Evolutionary conservation across 2,329 filamentous ascomycete genomes (phyloP).

Genomic region (Magnaporthiopsis incrustans): DNA sequence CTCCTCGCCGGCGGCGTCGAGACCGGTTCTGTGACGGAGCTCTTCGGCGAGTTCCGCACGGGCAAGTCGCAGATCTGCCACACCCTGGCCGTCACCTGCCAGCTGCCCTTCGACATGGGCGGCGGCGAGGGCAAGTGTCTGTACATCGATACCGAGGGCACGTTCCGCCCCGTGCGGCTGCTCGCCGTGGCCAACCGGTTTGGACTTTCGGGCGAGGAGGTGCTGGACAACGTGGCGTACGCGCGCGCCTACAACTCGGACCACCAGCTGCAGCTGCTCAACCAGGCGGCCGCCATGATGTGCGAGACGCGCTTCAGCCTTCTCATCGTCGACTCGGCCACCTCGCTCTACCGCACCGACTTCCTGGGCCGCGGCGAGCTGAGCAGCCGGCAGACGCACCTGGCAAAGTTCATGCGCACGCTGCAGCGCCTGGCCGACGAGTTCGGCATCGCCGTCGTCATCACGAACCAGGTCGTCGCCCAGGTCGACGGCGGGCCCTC

Average conservation of each 20-base stretch:
- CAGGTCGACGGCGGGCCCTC: slow-evolving; percentile 95
- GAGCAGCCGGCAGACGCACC: slow-evolving; percentile 82
- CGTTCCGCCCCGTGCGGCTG: slow-evolving; percentile 85
- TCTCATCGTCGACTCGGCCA: slow-evolving; percentile 92
- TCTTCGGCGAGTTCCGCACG: slow-evolving; percentile 96
- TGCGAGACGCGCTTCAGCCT: slow-evolving; percentile 96
- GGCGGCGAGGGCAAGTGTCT: slow-evolving; percentile 97
- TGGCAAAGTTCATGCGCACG: slow-evolving; percentile 82
- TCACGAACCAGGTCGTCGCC: slow-evolving; percentile 97
- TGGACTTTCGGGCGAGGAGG: slow-evolving; percentile 91
- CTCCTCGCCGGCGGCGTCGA: slow-evolving; percentile 90
- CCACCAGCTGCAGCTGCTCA: slow-evolving; percentile 89
- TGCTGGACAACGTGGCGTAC: slow-evolving; percentile 96
- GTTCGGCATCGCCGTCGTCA: slow-evolving; percentile 96
- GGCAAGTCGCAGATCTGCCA: slow-evolving; percentile 99
- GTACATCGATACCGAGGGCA: slow-evolving; percentile 97
- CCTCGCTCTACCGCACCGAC: slow-evolving; percentile 89
- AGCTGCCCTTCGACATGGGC: slow-evolving; percentile 97
- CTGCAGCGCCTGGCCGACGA: slow-evolving; percentile 70
- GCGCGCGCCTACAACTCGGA: slow-evolving; percentile 98
- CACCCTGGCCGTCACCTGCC: slow-evolving; percentile 95
- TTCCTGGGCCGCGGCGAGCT: slow-evolving; percentile 95
- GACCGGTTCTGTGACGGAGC: slow-evolving; percentile 94
- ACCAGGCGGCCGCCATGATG: slow-evolving; percentile 98
- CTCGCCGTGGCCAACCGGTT: slow-evolving; percentile 90